Percentiles rank a stretch among this genome's conserved stretches.
These are phyloP conservation scores for Aspergillus hancockii DNA, from an alignment of 495 filamentous ascomycete genomes.

Conservation along the genomic window DNA sequence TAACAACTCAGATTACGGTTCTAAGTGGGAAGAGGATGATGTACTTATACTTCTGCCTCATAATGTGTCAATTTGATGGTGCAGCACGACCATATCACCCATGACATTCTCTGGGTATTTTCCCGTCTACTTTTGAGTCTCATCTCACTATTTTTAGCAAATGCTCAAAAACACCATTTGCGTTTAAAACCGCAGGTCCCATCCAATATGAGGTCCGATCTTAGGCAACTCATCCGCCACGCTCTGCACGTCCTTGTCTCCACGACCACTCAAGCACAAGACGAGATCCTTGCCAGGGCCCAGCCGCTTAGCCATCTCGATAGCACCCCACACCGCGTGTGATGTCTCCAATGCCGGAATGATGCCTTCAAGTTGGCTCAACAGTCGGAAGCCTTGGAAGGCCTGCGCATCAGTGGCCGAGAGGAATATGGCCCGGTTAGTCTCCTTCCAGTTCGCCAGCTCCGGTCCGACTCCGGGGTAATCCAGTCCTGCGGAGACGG, in stretches of 20 bases:
- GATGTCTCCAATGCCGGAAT: constrained; percentile 94
- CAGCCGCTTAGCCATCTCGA: constrained; percentile 92
- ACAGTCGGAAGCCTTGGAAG: constrained; percentile 78
- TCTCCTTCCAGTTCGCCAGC: constrained; percentile 89
- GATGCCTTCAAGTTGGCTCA: constrained; percentile 88
- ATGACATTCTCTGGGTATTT: too few relatives aligned
- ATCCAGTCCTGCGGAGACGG: constrained; percentile 91
- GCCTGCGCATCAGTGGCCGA: constrained; percentile 91
- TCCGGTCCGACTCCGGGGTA: constrained; percentile 97
- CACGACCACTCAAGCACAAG: constrained; percentile 86
- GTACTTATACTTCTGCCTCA: too few relatives aligned
- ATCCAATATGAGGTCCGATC: constrained; percentile 88
- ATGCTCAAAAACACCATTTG: too few relatives aligned
- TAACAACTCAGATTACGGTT: too few relatives aligned
- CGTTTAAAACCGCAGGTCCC: constrained; percentile 78
- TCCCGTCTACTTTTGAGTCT: too few relatives aligned
- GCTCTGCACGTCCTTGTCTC: constrained; percentile 98
- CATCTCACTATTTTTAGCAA: too few relatives aligned
- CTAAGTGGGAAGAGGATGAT: too few relatives aligned
- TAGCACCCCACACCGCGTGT: constrained; percentile 85
- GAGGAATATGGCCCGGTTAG: constrained; percentile 78
- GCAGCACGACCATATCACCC: too few relatives aligned
- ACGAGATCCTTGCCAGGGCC: constrained; percentile 84
- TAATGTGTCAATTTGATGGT: too few relatives aligned
- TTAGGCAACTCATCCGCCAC: constrained; percentile 91